These are phyloP conservation scores for Eutrema heterophyllum DNA, from an alignment of 345 rosid species.

Conservation along the genomic window DNA sequence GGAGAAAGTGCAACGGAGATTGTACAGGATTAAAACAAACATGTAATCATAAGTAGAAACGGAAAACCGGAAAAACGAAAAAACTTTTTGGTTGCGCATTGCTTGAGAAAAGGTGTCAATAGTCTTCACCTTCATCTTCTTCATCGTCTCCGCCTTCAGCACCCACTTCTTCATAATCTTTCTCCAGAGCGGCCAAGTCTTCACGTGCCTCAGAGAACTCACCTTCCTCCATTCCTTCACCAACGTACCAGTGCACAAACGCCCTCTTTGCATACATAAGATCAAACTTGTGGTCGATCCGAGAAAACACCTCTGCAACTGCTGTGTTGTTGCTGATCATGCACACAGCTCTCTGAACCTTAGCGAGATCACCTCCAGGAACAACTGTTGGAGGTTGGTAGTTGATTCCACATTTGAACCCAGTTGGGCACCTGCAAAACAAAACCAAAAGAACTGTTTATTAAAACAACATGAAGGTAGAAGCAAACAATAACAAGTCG, in stretches of 20 bases:
- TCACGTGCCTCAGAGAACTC: slow-evolving; percentile 72
- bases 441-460: neutral
- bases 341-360: slow-evolving; percentile 63
- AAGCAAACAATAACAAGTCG: neutral
- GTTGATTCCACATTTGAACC: slow-evolving; percentile 66
- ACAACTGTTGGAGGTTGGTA: slow-evolving; percentile 66
- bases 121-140: slow-evolving; percentile 59
- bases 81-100: neutral
- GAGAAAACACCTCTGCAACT: slow-evolving; percentile 60
- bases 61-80: neutral
- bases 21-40: slow-evolving; percentile 22
- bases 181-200: slow-evolving; percentile 45
- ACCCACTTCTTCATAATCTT: slow-evolving; percentile 62
- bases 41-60: slow-evolving; percentile 10
- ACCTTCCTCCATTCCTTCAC: slow-evolving; percentile 77
- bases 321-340: slow-evolving; percentile 76
- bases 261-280: slow-evolving; percentile 69
- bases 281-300: slow-evolving; percentile 67
- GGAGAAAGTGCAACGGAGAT: slow-evolving; percentile 7
- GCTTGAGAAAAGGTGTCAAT: slow-evolving; percentile 20
- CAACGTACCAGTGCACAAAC: slow-evolving; percentile 68
- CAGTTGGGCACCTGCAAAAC: slow-evolving; percentile 56
- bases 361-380: slow-evolving; percentile 65
- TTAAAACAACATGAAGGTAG: neutral
- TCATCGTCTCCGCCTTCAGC: slow-evolving; percentile 60